Evolutionary conservation across 768 basidiomycete genomes (phyloP).

Genomic region (Paxillus rubicundulus): DNA sequence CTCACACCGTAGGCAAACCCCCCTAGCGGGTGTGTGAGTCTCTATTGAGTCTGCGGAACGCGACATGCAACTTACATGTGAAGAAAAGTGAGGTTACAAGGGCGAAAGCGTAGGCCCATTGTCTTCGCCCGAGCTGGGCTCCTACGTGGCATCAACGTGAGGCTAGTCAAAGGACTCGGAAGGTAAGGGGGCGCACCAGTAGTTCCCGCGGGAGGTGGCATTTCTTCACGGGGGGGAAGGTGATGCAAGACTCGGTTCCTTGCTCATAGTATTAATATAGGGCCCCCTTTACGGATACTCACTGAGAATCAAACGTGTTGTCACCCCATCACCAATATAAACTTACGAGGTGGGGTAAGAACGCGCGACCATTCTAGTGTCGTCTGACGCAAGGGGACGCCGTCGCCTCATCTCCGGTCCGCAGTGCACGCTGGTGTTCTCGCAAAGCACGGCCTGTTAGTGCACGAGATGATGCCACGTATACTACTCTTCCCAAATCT

Average conservation of each 20-base stretch:
- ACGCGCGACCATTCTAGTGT: no score
- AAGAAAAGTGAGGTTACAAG: constrained; percentile 77
- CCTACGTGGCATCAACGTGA: constrained; percentile 11
- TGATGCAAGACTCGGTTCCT: not conserved
- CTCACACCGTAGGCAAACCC: constrained; percentile 67
- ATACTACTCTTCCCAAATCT: no score
- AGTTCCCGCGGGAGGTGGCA: constrained; percentile 40
- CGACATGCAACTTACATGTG: constrained; percentile 46
- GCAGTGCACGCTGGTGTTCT: no score
- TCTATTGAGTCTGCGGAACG: not conserved
- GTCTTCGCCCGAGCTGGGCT: constrained; percentile 41
- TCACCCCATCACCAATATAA: no score
- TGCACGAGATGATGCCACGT: no score
- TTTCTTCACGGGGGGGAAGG: constrained; percentile 14
- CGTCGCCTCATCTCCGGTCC: no score
- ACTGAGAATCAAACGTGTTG: no score
- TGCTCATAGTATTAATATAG: no score
- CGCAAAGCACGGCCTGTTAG: no score
- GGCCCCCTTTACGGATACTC: no score
- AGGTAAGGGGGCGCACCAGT: constrained; percentile 34
- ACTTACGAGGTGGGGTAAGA: no score
- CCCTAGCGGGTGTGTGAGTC: constrained; percentile 36
- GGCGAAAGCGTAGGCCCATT: constrained; percentile 58
- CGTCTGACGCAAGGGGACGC: no score
- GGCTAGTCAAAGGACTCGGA: not conserved